Evolutionary conservation across 139 green algal genomes (phyloP), one percentile per base, ranked within the genome.

Genomic region (Zygnema circumcarinatum): DNA sequence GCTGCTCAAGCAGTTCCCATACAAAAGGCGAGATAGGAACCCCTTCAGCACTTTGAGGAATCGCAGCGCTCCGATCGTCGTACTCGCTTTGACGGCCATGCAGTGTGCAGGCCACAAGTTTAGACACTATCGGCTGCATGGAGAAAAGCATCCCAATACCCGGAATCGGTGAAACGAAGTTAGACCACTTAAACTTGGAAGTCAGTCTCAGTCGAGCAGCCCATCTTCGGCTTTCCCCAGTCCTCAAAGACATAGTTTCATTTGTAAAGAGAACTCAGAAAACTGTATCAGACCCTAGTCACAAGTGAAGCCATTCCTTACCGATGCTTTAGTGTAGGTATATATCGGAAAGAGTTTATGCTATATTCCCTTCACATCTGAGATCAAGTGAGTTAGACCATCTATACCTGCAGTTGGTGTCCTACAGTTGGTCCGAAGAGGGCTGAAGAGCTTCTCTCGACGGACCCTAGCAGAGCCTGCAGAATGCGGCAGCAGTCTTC

Each of bases 51-150:
- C 47, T n/a, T n/a, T n/a, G n/a, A n/a, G n/a, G 7, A 62, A 62
- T 62, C 7, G 47, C 7, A 62, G 47, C 7, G 7, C 16, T 16
- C 47, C 16, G 47, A 62, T 62, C 47, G 7, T 7, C 16, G 7
- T 62, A 16, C 7, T 62, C 47, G 16, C 47, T 25, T 25, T 7
- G 16, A 62, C 47, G 47, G 47, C 47, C 47, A 25, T 16, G 47
- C 47, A 62, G 16, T 62, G 47, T 62, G 69, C 69, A 78, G 16
- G 69, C 36, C 69, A 78, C 69, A 41, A 78, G 69, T 11, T 78
- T 78, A 25, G 69, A 78, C 16, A 11, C 69, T 56, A 78, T 78
- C 7, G 69, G 7, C 69, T 78, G 69, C 38, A 78, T 25, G 39
- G 16, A 78, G 11, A 78, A 72, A n/a, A 72, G n/a, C 56, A 72